Percentiles rank a stretch among this genome's conserved stretches.
Evolutionary conservation across 139 green algal species (phyloP).

Genomic region (Pedinophyceae sp.): DNA sequence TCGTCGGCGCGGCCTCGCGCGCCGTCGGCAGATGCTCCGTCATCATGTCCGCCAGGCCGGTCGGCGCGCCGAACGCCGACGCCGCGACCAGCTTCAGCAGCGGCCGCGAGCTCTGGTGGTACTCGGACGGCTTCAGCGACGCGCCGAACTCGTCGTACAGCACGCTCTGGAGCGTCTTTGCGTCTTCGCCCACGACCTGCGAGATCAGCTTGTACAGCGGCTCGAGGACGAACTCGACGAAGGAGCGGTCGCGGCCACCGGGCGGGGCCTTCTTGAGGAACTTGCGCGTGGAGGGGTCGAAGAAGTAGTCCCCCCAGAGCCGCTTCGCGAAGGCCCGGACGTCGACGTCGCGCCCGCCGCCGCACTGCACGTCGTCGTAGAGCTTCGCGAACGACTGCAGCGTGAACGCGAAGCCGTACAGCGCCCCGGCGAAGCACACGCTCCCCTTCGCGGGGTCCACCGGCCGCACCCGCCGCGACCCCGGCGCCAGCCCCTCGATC

Average conservation of each 20-base stretch:
- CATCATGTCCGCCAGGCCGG: slow-evolving; percentile 83
- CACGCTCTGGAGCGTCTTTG: slow-evolving; percentile 27
- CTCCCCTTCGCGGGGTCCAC: slow-evolving; percentile 72
- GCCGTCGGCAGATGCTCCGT: slow-evolving; percentile 63
- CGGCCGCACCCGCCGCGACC: slow-evolving; percentile 3
- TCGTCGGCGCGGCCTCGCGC: slow-evolving; percentile 38
- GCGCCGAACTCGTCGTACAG: slow-evolving; percentile 72
- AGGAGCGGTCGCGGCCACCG: slow-evolving; percentile 49
- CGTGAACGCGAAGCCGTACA: slow-evolving; percentile 83
- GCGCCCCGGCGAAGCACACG: slow-evolving; percentile 64
- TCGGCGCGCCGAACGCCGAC: slow-evolving; percentile 50
- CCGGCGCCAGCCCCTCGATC: slow-evolving; percentile 7
- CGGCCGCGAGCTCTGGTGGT: slow-evolving; percentile 3
- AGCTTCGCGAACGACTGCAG: slow-evolving; percentile 72
- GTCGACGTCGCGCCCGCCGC: slow-evolving; percentile 5
- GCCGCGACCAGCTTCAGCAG: slow-evolving; percentile 16
- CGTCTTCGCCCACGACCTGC: slow-evolving; percentile 35
- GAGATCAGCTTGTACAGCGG: slow-evolving; percentile 90
- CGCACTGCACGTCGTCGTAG: slow-evolving; percentile 47
- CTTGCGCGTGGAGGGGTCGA: slow-evolving; percentile 47
- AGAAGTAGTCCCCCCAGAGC: slow-evolving; percentile 94
- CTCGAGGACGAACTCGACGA: slow-evolving; percentile 92
- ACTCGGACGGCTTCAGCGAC: slow-evolving; percentile 37
- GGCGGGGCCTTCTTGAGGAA: slow-evolving; percentile 51
- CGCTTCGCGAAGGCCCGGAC: slow-evolving; percentile 33